phyloP scores from a whole-genome alignment of 164 flowering plant genomes.

The Aristolochia fimbriata region DNA sequence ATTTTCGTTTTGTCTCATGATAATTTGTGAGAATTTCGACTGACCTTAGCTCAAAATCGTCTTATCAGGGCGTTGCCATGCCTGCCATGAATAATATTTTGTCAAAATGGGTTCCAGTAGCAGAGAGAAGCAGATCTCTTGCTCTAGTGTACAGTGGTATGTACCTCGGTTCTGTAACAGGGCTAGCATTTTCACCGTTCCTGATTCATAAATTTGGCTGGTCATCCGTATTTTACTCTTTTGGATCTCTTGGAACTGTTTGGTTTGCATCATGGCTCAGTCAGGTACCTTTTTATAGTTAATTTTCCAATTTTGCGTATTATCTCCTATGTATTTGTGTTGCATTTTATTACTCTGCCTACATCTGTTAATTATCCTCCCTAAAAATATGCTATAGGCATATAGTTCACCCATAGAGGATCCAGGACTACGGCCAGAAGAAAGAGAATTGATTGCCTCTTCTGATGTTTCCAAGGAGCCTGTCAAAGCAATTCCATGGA shows the following conservation, averaged over 20 bases:
- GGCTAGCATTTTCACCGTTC: conserved; percentile 86
- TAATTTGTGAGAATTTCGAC: too few species aligned
- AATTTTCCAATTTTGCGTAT: too few species aligned
- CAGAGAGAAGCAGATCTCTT: conserved; percentile 92
- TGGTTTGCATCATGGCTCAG: conserved; percentile 82
- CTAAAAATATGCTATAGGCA: conserved; percentile 35
- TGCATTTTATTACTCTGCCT: neutral
- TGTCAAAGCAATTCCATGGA: conserved; percentile 74
- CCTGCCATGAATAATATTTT: conserved; percentile 97
- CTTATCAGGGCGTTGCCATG: conserved; percentile 93
- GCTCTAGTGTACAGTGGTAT: conserved; percentile 97
- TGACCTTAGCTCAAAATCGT: too few species aligned
- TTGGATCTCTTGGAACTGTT: conserved; percentile 89
- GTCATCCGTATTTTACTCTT: conserved; percentile 95
- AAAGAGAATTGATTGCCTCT: conserved; percentile 49
- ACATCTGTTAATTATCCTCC: conserved; percentile 1
- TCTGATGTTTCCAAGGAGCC: conserved; percentile 49
- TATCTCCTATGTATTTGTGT: neutral
- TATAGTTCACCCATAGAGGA: conserved; percentile 88
- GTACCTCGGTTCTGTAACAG: conserved; percentile 98
- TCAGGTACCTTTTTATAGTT: conserved; percentile 34
- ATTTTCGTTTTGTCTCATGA: too few species aligned
- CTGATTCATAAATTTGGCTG: conserved; percentile 81
- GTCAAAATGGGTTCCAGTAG: conserved; percentile 91
- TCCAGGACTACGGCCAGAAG: conserved; percentile 62